phyloP scores from a whole-genome alignment of 495 filamentous ascomycete genomes.

The Entonaema liquescens region DNA sequence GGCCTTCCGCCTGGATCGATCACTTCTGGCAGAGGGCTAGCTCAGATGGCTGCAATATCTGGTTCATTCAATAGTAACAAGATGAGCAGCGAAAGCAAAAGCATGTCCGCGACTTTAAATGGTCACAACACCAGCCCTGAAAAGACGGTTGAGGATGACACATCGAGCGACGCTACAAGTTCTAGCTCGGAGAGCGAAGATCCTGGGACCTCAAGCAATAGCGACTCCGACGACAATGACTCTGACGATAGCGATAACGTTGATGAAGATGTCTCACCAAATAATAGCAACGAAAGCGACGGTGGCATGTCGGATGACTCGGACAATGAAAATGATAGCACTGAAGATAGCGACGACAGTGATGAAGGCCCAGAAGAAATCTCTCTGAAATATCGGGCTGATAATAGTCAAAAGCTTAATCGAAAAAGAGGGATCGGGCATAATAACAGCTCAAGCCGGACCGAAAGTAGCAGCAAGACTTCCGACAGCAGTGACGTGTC shows the following conservation, averaged over 20 bases:
- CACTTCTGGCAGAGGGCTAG: constrained; percentile 51
- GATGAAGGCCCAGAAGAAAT: constrained; percentile 41
- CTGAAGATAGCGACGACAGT: constrained; percentile 11
- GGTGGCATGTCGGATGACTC: too few species aligned
- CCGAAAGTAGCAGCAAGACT: neutral
- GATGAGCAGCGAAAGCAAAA: constrained; percentile 39
- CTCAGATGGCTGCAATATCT: constrained; percentile 49
- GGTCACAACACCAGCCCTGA: constrained; percentile 45
- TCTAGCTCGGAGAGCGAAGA: constrained; percentile 33
- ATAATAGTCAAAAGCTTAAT: constrained; percentile 37
- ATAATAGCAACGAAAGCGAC: constrained; percentile 15
- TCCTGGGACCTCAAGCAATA: constrained; percentile 29
- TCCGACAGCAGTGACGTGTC: constrained; percentile 14
- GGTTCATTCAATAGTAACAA: constrained; percentile 38
- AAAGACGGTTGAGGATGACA: constrained; percentile 45
- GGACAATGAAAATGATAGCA: constrained; percentile 13
- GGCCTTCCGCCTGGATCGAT: constrained; percentile 62
- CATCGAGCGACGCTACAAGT: constrained; percentile 34
- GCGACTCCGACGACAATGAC: constrained; percentile 21
- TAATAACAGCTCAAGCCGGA: neutral
- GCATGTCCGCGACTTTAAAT: constrained; percentile 39
- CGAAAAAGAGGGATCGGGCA: constrained; percentile 9
- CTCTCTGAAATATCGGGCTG: constrained; percentile 33
- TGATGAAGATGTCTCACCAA: constrained; percentile 22
- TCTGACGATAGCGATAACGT: constrained; percentile 28